phyloP scores from a whole-genome alignment of 2,329 filamentous ascomycete species.

The Fusarium oxysporum region DNA sequence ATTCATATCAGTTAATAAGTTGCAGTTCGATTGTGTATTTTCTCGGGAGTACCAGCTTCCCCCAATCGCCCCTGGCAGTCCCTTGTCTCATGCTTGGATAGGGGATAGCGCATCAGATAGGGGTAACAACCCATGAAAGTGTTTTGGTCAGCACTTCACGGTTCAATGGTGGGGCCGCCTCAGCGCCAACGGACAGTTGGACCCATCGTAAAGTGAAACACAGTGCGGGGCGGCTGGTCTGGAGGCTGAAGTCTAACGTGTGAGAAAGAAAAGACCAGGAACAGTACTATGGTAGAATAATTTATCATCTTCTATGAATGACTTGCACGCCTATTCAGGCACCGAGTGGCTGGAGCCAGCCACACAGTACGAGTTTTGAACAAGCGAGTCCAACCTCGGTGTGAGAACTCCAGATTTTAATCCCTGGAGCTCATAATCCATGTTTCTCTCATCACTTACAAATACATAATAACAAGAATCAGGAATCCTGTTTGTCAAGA shows the following conservation, averaged over 20 bases:
- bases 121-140: conserved; percentile 37
- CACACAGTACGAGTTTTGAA: conserved; percentile 31
- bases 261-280: background rate
- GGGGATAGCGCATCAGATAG: conserved; percentile 41
- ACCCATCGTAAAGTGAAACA: conserved; percentile 34
- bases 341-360: conserved; percentile 20
- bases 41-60: background rate
- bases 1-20: conserved; percentile 8
- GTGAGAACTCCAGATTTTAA: conserved; percentile 8
- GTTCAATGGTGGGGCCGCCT: conserved; percentile 22
- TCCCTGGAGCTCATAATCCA: conserved; percentile 5
- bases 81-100: conserved; percentile 36
- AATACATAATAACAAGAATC: background rate
- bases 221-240: conserved; percentile 31
- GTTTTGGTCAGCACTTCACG: conserved; percentile 24
- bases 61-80: conserved; percentile 38
- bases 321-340: conserved; percentile 7
- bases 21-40: conserved; percentile 3
- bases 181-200: conserved; percentile 28
- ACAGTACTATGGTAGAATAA: background rate
- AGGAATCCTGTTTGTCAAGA: conserved; percentile 4
- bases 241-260: conserved; percentile 3
- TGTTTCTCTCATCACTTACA: conserved; percentile 2
- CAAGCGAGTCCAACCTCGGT: conserved; percentile 2
- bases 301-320: background rate